Percentiles rank a stretch among this genome's conserved stretches.
These are phyloP conservation scores for Neurospora pannonica DNA, from an alignment of 495 filamentous ascomycete species.

Conservation along the genomic window DNA sequence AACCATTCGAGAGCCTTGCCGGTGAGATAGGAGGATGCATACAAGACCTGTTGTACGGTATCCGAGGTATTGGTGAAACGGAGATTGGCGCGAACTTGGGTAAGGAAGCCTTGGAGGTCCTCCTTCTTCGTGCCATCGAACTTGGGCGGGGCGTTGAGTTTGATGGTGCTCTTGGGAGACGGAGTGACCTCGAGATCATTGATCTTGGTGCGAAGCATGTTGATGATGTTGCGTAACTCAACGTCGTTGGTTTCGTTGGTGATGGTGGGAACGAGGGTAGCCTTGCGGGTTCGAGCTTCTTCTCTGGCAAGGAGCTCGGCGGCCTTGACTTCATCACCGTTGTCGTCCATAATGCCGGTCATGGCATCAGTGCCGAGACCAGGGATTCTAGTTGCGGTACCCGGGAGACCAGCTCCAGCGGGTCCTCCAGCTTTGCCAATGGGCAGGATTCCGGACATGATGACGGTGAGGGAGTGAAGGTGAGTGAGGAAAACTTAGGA, in stretches of 20 bases:
- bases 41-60: background rate
- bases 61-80: background rate
- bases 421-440: too few relatives aligned
- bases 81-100: background rate
- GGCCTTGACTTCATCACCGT: background rate
- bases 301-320: background rate
- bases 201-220: background rate
- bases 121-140: background rate
- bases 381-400: too few relatives aligned
- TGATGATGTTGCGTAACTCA: background rate
- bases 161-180: background rate
- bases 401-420: too few relatives aligned
- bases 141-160: background rate
- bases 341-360: too few relatives aligned
- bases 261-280: background rate
- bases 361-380: too few relatives aligned
- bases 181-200: background rate
- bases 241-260: fast-evolving
- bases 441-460: too few relatives aligned
- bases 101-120: background rate
- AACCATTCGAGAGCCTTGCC: background rate
- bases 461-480: too few relatives aligned
- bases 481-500: too few relatives aligned
- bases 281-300: background rate
- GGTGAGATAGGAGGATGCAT: background rate